Evolutionary conservation across 169 alveolate species (phyloP), one percentile per base, ranked within the genome.

Genomic region (Eimeria praecox): DNA sequence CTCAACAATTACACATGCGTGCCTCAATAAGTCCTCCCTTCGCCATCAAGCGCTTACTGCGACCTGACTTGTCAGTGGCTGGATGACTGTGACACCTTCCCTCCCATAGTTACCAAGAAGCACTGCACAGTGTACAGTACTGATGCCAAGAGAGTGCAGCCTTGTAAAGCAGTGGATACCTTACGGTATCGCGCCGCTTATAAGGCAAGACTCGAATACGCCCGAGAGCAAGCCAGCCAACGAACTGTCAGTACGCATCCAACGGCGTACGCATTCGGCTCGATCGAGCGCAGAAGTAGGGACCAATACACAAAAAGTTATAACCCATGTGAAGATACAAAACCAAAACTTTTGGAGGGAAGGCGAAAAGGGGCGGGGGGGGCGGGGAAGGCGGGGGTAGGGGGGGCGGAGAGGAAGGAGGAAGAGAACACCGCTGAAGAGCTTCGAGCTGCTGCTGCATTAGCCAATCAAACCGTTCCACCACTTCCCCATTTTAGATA

Each of bases 401-500:
- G n/a, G n/a, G n/a, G n/a, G n/a, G n/a, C n/a, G n/a, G n/a, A n/a
- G n/a, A n/a, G n/a, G n/a, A n/a, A n/a, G 83, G 54, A 4, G 20
- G 30, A 38, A 73, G 33, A 10, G 44, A 66, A 10, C 10, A 38
- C 54, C 22, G 2, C 54, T 35, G 49, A 35, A 1, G 8, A 38
- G 52, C 83, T 73, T 38, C 18, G 83, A 49, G 3, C 54, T 18
- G 52, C 5, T 73, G 83, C 83, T 22, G 49, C 42, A 33, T 83
- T 87, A 87, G 62, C 93, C 93, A 62, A 87, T 87, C 59, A 87
- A 33, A 22, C 93, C 93, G 77, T 44, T 59, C 93, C 93, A 87
- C 93, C 93, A 87, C 59, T 87, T 87, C 22, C 93, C 93, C 93
- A 87, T 87, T 12, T 87, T 87, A 5, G 93, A 59, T 62, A 87